These are phyloP conservation scores for Excoecaria agallocha DNA, from an alignment of 345 rosid species.

Conservation along the genomic window DNA sequence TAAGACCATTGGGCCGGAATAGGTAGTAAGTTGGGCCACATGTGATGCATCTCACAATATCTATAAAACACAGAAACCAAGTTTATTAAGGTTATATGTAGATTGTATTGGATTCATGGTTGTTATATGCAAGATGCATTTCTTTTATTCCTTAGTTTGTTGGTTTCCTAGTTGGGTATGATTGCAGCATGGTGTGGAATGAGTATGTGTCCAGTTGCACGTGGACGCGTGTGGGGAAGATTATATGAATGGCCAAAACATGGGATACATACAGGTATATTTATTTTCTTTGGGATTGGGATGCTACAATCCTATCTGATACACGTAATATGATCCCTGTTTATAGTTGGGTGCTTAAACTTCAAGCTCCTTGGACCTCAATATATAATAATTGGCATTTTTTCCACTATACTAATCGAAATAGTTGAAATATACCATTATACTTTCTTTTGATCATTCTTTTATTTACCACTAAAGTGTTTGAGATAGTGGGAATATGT, in stretches of 20 bases:
- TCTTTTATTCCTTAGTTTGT: not conserved
- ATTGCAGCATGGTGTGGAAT: constrained; percentile 1
- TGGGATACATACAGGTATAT: not conserved
- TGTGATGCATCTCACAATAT: too few relatives aligned
- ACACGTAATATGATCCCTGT: not conserved
- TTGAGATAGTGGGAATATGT: too few relatives aligned
- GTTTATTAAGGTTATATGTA: too few relatives aligned
- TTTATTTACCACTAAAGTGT: too few relatives aligned
- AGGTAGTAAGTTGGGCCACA: not conserved
- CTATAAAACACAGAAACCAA: too few relatives aligned
- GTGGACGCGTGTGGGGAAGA: not conserved
- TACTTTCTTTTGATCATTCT: too few relatives aligned
- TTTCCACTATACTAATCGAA: too few relatives aligned
- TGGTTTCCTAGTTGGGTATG: not conserved
- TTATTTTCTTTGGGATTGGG: not conserved
- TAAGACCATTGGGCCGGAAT: not conserved
- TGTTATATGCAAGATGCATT: not conserved
- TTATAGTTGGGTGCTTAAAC: not conserved
- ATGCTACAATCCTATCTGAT: not conserved
- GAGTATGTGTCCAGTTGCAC: not conserved
- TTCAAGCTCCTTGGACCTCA: too few relatives aligned
- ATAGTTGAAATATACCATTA: too few relatives aligned
- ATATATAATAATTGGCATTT: too few relatives aligned
- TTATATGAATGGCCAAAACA: not conserved
- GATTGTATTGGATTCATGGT: not conserved